These are phyloP conservation scores for Cyberlindnera meyerae DNA, from an alignment of 805 yeast genomes.

Conservation along the genomic window DNA sequence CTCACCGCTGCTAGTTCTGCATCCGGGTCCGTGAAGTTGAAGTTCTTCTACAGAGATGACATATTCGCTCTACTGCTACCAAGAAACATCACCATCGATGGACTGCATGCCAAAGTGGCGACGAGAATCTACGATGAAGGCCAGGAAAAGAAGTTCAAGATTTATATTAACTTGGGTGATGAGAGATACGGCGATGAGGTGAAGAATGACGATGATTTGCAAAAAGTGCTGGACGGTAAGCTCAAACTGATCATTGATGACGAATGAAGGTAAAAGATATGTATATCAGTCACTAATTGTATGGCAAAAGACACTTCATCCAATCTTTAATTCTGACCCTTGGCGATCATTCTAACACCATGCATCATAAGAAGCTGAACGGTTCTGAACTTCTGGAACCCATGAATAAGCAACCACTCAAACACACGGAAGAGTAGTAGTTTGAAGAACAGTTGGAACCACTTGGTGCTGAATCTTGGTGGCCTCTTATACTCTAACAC, in stretches of 20 bases:
- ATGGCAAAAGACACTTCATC: not conserved
- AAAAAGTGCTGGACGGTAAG: slow-evolving; percentile 30
- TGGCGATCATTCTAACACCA: slow-evolving; percentile 5
- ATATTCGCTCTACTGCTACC: slow-evolving; percentile 68
- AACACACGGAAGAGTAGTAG: slow-evolving; percentile 10
- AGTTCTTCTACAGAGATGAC: slow-evolving; percentile 75
- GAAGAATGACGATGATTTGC: slow-evolving; percentile 29
- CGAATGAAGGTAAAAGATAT: too few species aligned
- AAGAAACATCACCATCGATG: slow-evolving; percentile 41
- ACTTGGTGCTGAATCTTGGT: slow-evolving; percentile 4
- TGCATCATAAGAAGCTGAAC: slow-evolving; percentile 6
- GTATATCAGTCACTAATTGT: too few species aligned
- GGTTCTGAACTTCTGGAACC: slow-evolving; percentile 8
- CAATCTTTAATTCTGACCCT: slow-evolving; percentile 9
- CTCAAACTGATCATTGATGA: slow-evolving; percentile 35
- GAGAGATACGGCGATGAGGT: slow-evolving; percentile 30
- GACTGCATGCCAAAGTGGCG: slow-evolving; percentile 45
- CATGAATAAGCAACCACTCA: slow-evolving; percentile 18
- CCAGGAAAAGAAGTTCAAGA: slow-evolving; percentile 28
- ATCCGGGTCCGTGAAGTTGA: slow-evolving; percentile 45
- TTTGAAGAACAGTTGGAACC: slow-evolving; percentile 8
- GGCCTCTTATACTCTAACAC: not conserved
- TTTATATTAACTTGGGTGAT: slow-evolving; percentile 30
- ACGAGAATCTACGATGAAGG: slow-evolving; percentile 42
- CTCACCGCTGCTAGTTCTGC: slow-evolving; percentile 6